Conservation (phyloP, 805 yeast species). For the Soucietia sequanensis region DNA sequence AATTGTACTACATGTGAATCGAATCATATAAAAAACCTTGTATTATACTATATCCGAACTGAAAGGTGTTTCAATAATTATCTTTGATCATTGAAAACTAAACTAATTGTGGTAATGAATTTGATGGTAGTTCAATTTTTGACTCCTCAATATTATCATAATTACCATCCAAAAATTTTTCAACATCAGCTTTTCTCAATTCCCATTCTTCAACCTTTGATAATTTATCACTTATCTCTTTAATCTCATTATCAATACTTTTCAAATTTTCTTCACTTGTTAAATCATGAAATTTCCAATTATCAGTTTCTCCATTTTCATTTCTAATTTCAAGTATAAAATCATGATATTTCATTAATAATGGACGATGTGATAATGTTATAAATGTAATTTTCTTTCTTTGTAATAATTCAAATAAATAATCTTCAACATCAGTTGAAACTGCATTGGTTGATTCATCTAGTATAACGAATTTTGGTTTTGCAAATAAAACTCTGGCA, state of each 20-base stretch:
- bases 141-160: conserved; percentile 16
- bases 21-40: no score
- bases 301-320: conserved; percentile 37
- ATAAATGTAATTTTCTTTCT: conserved; percentile 70
- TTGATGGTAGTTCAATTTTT: conserved; percentile 3
- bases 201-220: conserved; percentile 59
- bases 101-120: conserved; percentile 1
- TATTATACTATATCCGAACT: no score
- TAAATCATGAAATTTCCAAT: conserved; percentile 60
- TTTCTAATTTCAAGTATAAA: conserved; percentile 66
- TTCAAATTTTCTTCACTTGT: conserved; percentile 65
- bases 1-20: no score
- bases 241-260: conserved; percentile 74
- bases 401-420: conserved; percentile 72
- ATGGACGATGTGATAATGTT: conserved; percentile 81
- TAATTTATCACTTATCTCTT: conserved; percentile 59
- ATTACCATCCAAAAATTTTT: conserved; percentile 47
- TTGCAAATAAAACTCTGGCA: conserved; percentile 79
- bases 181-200: conserved; percentile 57
- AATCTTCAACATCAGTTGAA: conserved; percentile 85
- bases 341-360: conserved; percentile 82
- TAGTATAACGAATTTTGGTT: conserved; percentile 76
- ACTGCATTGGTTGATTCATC: conserved; percentile 97
- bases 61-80: no score
- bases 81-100: no score